Percentiles rank a stretch among this genome's conserved stretches.
Evolutionary conservation across 169 alveolate genomes (phyloP).

Genomic region (Plasmodium berghei): DNA sequence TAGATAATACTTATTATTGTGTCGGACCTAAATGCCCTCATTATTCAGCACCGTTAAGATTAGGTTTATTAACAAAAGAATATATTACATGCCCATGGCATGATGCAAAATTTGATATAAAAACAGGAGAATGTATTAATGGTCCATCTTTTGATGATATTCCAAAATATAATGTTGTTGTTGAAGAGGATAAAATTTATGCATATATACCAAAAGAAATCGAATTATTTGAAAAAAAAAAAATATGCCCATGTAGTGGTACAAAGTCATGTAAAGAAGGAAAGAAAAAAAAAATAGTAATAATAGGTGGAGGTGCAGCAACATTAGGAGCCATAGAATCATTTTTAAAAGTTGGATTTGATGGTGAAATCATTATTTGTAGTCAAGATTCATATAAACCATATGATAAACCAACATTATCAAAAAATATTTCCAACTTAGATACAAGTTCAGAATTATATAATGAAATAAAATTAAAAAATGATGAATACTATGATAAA

Average conservation of each 20-base stretch:
- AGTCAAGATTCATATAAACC: constrained; percentile 80
- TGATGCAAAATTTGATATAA: constrained; percentile 84
- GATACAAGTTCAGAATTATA: constrained; percentile 70
- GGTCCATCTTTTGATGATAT: constrained; percentile 85
- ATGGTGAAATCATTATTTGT: constrained; percentile 77
- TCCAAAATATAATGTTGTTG: constrained; percentile 81
- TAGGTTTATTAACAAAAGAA: constrained; percentile 83
- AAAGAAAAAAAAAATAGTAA: constrained; percentile 81
- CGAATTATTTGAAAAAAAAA: constrained; percentile 61
- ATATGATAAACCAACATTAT: constrained; percentile 84
- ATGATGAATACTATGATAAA: constrained; percentile 77
- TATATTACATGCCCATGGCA: constrained; percentile 86
- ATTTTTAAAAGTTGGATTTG: constrained; percentile 86
- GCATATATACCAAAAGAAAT: constrained; percentile 82
- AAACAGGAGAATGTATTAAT: constrained; percentile 84
- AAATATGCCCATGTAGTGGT: constrained; percentile 61
- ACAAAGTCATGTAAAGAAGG: constrained; percentile 73
- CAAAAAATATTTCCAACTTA: constrained; percentile 78
- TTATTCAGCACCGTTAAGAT: constrained; percentile 80
- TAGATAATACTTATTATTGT: constrained; percentile 79
- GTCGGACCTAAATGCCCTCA: constrained; percentile 87
- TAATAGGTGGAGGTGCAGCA: constrained; percentile 93
- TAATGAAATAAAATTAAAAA: constrained; percentile 78
- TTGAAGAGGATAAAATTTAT: constrained; percentile 81
- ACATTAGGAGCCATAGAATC: constrained; percentile 90